A percentile compares a stretch with the other conserved stretches of the same genome.
phyloP scores from a whole-genome alignment of 208 protist genomes.

The Naegleria gruberi region DNA sequence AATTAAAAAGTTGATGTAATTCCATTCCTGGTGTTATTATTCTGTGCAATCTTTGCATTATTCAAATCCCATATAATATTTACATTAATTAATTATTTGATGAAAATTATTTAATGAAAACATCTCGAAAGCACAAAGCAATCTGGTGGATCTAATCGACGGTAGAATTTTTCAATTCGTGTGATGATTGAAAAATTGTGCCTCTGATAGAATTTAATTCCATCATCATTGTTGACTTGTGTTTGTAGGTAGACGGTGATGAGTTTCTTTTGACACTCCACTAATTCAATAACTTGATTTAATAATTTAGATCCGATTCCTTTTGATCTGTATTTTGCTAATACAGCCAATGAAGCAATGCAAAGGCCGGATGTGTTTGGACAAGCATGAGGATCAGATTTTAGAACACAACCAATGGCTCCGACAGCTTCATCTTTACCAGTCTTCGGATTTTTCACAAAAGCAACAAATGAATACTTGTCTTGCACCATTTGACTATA shows the following conservation, averaged over 20 bases:
- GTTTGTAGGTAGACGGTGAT: background rate
- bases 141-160: background rate
- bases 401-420: background rate
- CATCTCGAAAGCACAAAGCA: background rate
- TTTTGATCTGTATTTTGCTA: background rate
- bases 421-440: background rate
- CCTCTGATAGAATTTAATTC: background rate
- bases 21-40: too few species aligned
- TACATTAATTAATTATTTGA: too few species aligned
- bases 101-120: too few species aligned
- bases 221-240: background rate
- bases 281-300: background rate
- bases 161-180: background rate
- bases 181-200: background rate
- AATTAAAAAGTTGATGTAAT: too few species aligned
- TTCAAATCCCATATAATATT: too few species aligned
- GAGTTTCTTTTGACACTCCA: background rate
- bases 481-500: background rate
- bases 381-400: background rate
- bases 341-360: background rate
- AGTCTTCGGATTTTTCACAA: background rate
- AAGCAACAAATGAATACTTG: background rate
- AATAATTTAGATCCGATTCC: background rate
- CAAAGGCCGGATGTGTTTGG: background rate
- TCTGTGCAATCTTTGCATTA: too few species aligned